Percentiles rank a stretch among this genome's conserved stretches.
These are phyloP conservation scores for Colletotrichum karsti DNA, from an alignment of 2,329 filamentous ascomycete species.

Conservation along the genomic window DNA sequence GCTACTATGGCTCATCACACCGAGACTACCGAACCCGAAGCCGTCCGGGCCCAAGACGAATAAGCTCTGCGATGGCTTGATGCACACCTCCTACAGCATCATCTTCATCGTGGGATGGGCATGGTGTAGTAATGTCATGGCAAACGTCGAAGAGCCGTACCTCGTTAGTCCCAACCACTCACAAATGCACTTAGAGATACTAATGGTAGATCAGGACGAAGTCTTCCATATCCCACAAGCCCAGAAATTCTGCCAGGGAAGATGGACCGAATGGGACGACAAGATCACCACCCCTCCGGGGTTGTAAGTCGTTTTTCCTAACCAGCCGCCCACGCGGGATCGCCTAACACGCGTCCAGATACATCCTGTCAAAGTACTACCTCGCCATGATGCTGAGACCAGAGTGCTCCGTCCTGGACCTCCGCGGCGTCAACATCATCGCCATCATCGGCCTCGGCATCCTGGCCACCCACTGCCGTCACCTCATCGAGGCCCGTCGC, in stretches of 20 bases:
- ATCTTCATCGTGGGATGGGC: constrained; percentile 38
- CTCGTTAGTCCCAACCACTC: constrained; percentile 47
- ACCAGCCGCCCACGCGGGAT: neutral
- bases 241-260: constrained; percentile 82
- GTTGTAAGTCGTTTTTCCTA: constrained; percentile 58
- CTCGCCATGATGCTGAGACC: constrained; percentile 29
- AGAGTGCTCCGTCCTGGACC: constrained; percentile 48
- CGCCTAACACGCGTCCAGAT: constrained; percentile 42
- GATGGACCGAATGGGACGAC: constrained; percentile 85
- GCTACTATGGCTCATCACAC: constrained; percentile 10
- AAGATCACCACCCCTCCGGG: constrained; percentile 98
- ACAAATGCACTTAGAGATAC: accelerated
- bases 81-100: constrained; percentile 23
- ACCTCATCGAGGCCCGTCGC: constrained; percentile 54
- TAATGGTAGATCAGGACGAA: constrained; percentile 69
- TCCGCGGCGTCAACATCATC: constrained; percentile 59
- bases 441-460: constrained; percentile 51
- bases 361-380: constrained; percentile 52
- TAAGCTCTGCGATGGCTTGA: constrained; percentile 22
- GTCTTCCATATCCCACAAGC: constrained; percentile 92
- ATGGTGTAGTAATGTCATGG: constrained; percentile 50
- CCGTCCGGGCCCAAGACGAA: constrained; percentile 15
- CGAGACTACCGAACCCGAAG: constrained; percentile 9
- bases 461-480: constrained; percentile 60
- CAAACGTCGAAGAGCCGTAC: constrained; percentile 60